phyloP scores from a whole-genome alignment of 73 alveolate species.

The Symbiodinium natans region DNA sequence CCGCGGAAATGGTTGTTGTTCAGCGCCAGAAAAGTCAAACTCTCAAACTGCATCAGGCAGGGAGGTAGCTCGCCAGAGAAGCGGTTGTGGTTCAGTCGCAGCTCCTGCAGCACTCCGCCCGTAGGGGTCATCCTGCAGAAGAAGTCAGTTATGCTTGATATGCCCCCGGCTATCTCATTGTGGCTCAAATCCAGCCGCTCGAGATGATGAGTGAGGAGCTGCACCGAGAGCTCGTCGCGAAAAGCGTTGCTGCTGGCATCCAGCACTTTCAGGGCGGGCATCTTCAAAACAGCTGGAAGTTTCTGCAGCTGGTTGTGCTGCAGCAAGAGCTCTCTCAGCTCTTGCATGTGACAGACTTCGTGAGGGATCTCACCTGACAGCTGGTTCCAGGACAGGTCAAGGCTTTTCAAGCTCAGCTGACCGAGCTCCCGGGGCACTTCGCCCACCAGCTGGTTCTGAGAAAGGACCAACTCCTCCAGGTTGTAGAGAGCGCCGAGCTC shows the following conservation, averaged over 20 bases:
- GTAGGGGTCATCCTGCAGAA: not conserved
- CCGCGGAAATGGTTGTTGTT: conserved; percentile 39
- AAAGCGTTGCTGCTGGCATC: conserved; percentile 21
- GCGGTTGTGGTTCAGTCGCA: conserved; percentile 55
- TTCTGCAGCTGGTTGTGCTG: conserved; percentile 19
- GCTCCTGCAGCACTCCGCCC: conserved; percentile 3
- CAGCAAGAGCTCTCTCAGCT: not conserved
- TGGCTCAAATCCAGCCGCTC: conserved; percentile 41
- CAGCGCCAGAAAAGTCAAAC: conserved; percentile 2
- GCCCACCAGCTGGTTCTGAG: conserved; percentile 1
- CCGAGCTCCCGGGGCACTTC: not conserved
- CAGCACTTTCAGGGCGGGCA: not conserved
- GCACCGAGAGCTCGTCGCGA: not conserved
- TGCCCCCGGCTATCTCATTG: not conserved
- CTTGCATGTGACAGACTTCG: not conserved
- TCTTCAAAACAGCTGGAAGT: not conserved
- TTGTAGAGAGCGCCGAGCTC: not conserved
- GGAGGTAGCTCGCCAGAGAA: not conserved
- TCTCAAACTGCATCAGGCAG: conserved; percentile 17
- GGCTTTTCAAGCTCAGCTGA: not conserved
- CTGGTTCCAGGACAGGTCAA: not conserved
- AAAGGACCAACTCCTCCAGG: not conserved
- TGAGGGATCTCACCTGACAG: not conserved
- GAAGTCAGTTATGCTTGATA: not conserved
- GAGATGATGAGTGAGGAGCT: not conserved